Evolutionary conservation across 192 early-diverging fungal genomes (phyloP).

Genomic region (Kickxella alabastrina): DNA sequence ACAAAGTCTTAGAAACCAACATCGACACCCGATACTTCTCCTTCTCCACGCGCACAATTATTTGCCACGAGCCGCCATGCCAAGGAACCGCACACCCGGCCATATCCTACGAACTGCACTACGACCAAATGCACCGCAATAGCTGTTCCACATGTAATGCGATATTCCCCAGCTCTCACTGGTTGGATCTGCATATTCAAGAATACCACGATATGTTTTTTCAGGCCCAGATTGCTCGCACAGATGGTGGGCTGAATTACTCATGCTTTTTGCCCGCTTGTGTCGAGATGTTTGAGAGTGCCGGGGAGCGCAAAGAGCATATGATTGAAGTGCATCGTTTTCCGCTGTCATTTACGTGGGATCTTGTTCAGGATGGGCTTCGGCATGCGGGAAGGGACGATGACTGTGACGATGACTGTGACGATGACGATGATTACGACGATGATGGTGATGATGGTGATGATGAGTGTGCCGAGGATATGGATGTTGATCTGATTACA

Average conservation of each 20-base stretch:
- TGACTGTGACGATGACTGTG: neutral
- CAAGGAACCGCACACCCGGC: constrained; percentile 12
- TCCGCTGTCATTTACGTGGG: constrained; percentile 35
- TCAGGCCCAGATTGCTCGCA: constrained; percentile 16
- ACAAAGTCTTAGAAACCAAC: no score
- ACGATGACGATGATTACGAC: neutral
- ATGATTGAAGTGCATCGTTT: constrained; percentile 39
- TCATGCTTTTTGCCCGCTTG: constrained; percentile 32
- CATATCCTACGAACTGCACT: constrained; percentile 38
- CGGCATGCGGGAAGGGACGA: neutral
- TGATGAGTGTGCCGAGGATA: neutral
- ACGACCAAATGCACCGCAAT: constrained; percentile 42
- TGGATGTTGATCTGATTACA: constrained; percentile 37
- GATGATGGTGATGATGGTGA: neutral
- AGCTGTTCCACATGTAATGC: constrained; percentile 22
- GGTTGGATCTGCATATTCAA: constrained; percentile 48
- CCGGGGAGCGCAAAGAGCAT: constrained; percentile 27
- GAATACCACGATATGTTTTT: constrained; percentile 47
- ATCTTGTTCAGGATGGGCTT: constrained; percentile 20
- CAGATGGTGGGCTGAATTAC: constrained; percentile 25
- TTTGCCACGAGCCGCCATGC: constrained; percentile 44
- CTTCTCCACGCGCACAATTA: constrained; percentile 3
- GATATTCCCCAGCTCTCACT: constrained; percentile 40
- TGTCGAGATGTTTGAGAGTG: constrained; percentile 11
- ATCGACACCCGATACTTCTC: neutral